phyloP scores from a whole-genome alignment of 352 stramenopile genomes.

The Globisporangium perplexum region DNA sequence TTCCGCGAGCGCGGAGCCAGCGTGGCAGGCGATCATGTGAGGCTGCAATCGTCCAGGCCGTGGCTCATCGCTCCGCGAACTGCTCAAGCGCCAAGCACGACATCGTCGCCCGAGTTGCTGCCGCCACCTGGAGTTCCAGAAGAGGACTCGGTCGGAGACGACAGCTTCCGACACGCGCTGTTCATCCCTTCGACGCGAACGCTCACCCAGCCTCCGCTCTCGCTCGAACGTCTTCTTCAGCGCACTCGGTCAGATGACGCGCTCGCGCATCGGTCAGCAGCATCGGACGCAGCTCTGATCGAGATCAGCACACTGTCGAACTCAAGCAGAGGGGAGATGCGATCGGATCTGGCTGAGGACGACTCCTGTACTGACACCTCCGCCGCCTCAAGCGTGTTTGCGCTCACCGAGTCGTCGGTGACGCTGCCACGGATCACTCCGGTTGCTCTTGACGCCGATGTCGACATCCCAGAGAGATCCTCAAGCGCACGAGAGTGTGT shows the following conservation, averaged over 20 bases:
- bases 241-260: not conserved
- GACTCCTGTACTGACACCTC: not conserved
- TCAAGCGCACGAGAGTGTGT: too few relatives aligned
- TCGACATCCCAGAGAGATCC: too few relatives aligned
- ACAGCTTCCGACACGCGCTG: not conserved
- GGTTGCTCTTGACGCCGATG: not conserved
- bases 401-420: not conserved
- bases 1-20: conserved; percentile 25
- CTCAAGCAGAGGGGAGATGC: not conserved
- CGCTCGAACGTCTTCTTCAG: conserved; percentile 6
- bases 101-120: not conserved
- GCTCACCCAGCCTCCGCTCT: conserved; percentile 1
- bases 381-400: not conserved
- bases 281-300: not conserved
- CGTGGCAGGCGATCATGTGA: not conserved
- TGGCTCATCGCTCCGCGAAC: conserved; percentile 1
- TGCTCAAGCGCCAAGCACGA: not conserved
- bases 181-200: conserved; percentile 4
- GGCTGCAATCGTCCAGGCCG: not conserved
- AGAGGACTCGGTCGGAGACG: not conserved
- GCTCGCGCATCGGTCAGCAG: not conserved
- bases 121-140: not conserved
- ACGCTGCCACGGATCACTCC: not conserved
- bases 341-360: too few relatives aligned
- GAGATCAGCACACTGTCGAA: not conserved